phyloP scores from a whole-genome alignment of 345 rosid species.

The Anastatica hierochuntica region DNA sequence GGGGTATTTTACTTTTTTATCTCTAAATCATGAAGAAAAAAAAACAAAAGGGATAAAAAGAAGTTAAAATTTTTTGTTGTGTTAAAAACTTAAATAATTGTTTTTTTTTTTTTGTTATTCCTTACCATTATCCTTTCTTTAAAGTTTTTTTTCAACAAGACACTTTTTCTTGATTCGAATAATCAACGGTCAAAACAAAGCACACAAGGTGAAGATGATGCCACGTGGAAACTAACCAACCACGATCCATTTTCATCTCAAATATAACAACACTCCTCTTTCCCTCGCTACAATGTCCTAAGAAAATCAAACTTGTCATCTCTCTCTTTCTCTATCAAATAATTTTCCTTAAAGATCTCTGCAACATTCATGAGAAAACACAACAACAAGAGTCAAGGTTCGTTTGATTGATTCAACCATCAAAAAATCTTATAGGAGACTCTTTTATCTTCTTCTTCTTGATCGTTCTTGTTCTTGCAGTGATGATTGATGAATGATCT shows the following conservation, averaged over 20 bases:
- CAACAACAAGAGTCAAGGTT: neutral
- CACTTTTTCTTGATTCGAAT: no score
- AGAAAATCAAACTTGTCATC: neutral
- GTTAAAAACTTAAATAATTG: no score
- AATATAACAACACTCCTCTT: neutral
- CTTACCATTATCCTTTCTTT: no score
- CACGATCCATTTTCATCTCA: slow-evolving; percentile 1
- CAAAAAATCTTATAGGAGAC: no score
- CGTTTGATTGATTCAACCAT: neutral
- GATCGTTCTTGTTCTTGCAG: no score
- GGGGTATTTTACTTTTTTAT: no score
- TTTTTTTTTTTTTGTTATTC: no score
- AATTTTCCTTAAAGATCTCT: neutral
- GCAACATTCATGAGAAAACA: slow-evolving; percentile 10
- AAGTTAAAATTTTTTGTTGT: no score
- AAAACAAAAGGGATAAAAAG: no score
- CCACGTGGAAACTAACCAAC: slow-evolving; percentile 19
- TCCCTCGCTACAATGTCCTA: slow-evolving; percentile 16
- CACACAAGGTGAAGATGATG: slow-evolving; percentile 2
- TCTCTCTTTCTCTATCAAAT: neutral
- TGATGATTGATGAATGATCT: neutral
- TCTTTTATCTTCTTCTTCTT: no score
- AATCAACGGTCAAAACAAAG: slow-evolving; percentile 14
- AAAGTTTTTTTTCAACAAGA: no score
- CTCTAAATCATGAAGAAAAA: no score